Evolutionary conservation across 2,329 filamentous ascomycete genomes (phyloP), one percentile per base, ranked within the genome.

Genomic region (Fusarium succisae): DNA sequence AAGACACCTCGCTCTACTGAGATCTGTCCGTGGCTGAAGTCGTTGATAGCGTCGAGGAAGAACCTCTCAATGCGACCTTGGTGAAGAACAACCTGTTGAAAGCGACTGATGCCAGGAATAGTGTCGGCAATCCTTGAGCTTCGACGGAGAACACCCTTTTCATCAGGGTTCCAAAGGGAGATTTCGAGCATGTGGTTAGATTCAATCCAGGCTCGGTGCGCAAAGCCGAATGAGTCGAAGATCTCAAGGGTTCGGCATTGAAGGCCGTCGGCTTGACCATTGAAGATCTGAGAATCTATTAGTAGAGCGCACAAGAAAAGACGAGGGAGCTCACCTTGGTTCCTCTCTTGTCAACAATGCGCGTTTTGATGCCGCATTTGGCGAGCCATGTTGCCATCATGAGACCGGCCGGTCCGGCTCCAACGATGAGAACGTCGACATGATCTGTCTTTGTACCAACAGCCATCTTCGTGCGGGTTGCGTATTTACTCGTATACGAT

Each of bases 161-260:
- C 45, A 28, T 65, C 53, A 9, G 64, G 64, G 18, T 67, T 67
- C 64, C 54, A 66, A 6, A 45, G 57, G 1, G 20, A 24, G 32
- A 78, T 75, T 91, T 90, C 91, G n/a, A 92, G 84, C 83, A 93
- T 89, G 77, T 91, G 90, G 77, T 92, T 92, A 18, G 89, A 86
- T 75, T 93, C 91, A 54, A 90, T 90, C 88, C 90, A 90, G 4
- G 87, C 88, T 9, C 87, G 83, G 71, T 93, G 88, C 6, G 85
- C 90, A 66, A 94, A 88, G 2, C 90, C 92, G 74, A 94, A 92
- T 56, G 88, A 90, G 75, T 94, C 91, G 63, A 94, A 89, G n/a
- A 94, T 92, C 80, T 94, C 91, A 5, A 93, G 84, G 4, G 66
- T 73, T 14, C 70, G 66, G 20, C 66, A 70, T 48, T 73, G 71